Evolutionary conservation across 768 basidiomycete genomes (phyloP), one percentile per base, ranked within the genome.

Genomic region (Boletus vinaceobasis): DNA sequence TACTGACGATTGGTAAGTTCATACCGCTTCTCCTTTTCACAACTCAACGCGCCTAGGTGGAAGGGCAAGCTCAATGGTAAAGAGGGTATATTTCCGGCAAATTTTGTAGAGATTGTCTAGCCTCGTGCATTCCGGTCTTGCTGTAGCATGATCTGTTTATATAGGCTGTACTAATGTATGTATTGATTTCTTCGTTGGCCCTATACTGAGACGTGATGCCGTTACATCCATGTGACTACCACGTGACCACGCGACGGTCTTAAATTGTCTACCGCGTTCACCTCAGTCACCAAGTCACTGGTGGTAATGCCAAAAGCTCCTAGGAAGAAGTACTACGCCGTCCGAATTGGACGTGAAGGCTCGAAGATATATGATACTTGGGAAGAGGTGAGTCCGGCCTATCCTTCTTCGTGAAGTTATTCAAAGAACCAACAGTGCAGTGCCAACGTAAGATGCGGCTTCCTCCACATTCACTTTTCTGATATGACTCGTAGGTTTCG

Each of bases 31-130:
- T 55, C 17, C 6, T n/a, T 38, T 39, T 40, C 43, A 33, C 26
- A 6, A 50, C 51, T 45, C 21, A 36, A 36, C 6, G 17, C 2
- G 36, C 32, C 15, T 54, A 90, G 88, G 88, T 92, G 90, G 90
- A 86, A 77, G 14, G 90, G 90, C n/a, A 86, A 81, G 64, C 56
- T 84, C 2, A 71, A 79, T 21, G 79, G 78, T 15, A 68, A 76
- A 37, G 74, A 81, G 59, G 90, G 90, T 0, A 79, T 86, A 43
- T 92, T 93, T 68, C 90, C 90, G 33, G 90, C 90, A 15, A 91
- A 91, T 67, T 90, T 89, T 62, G 87, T 90, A n/a, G 87, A 90
- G 65, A 69, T 90, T 53, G 71, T 77, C 27, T 79, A 65, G 56
- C 15, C 11, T 13, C 13, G 33, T 4, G 33, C 11, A 33, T 14